Conservation (phyloP, 2,329 filamentous ascomycete species). For the Catunica adiposa region DNA sequence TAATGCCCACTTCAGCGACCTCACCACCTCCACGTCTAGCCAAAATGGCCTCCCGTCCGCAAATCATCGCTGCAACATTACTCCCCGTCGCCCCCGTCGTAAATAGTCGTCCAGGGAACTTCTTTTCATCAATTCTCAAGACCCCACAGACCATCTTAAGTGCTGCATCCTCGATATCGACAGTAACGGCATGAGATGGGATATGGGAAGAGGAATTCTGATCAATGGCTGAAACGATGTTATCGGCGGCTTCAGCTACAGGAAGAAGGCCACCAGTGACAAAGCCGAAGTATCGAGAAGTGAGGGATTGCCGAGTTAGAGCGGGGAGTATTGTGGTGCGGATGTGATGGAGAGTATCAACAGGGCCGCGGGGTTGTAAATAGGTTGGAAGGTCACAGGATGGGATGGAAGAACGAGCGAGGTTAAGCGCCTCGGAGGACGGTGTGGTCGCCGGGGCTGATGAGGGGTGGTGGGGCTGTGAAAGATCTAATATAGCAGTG, state of each 20-base stretch:
- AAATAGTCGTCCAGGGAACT: constrained; percentile 38
- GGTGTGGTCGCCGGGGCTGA: neutral
- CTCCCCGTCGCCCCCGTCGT: constrained; percentile 53
- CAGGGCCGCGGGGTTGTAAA: neutral
- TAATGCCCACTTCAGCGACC: constrained; percentile 54
- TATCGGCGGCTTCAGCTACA: constrained; percentile 66
- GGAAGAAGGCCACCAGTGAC: constrained; percentile 71
- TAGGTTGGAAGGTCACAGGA: neutral
- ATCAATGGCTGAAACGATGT: constrained; percentile 64
- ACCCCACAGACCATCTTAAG: constrained; percentile 53
- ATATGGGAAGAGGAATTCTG: constrained; percentile 77
- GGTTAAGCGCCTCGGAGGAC: neutral
- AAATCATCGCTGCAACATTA: constrained; percentile 63
- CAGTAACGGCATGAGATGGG: constrained; percentile 56
- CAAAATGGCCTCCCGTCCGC: constrained; percentile 48
- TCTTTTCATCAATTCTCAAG: constrained; percentile 42
- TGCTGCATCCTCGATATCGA: constrained; percentile 58
- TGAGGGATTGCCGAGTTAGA: constrained; percentile 49
- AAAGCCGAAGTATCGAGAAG: constrained; percentile 68
- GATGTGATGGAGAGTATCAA: constrained; percentile 24
- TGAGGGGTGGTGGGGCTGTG: neutral
- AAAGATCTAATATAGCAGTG: neutral
- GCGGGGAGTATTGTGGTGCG: constrained; percentile 34
- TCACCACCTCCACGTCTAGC: constrained; percentile 21
- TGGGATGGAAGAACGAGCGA: constrained; percentile 6